Evolutionary conservation across 2,329 filamentous ascomycete species (phyloP).

Genomic region (Tolypocladium guangdongense): DNA sequence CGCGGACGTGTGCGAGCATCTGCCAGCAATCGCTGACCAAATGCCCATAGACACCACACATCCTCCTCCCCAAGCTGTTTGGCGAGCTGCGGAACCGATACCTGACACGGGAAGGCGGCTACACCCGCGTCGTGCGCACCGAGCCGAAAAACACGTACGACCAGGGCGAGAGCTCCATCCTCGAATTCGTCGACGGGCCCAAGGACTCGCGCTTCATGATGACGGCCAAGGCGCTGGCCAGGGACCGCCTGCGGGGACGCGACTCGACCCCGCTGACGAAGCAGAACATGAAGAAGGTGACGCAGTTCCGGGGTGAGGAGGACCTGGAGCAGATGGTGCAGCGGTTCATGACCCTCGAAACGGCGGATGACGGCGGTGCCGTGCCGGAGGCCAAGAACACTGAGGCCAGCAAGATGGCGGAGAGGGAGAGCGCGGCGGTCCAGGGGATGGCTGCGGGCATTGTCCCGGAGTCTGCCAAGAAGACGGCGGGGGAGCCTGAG

Average conservation of each 20-base stretch:
- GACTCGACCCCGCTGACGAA: constrained; percentile 59
- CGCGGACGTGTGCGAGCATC: background rate
- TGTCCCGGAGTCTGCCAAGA: constrained; percentile 14
- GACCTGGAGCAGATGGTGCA: constrained; percentile 57
- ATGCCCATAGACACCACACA: constrained; percentile 47
- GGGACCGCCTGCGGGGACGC: constrained; percentile 44
- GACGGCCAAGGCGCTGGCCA: constrained; percentile 75
- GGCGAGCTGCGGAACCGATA: constrained; percentile 74
- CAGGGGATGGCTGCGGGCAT: constrained; percentile 19
- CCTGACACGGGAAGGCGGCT: constrained; percentile 68
- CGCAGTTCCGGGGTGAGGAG: constrained; percentile 59
- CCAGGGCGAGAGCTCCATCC: constrained; percentile 79
- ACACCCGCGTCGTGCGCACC: constrained; percentile 87
- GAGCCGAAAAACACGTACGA: constrained; percentile 77
- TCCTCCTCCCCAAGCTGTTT: constrained; percentile 78
- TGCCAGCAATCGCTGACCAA: background rate
- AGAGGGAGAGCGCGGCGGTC: constrained; percentile 19
- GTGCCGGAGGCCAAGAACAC: constrained; percentile 4
- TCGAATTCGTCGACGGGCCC: constrained; percentile 90
- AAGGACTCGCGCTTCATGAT: constrained; percentile 91
- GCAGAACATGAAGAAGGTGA: constrained; percentile 76
- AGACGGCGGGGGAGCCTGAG: constrained; percentile 1
- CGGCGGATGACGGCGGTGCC: constrained; percentile 7
- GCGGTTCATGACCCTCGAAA: constrained; percentile 21
- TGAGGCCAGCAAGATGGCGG: constrained; percentile 12